Conservation (phyloP, 75 land plant genomes). For the Sequoia sempervirens region DNA sequence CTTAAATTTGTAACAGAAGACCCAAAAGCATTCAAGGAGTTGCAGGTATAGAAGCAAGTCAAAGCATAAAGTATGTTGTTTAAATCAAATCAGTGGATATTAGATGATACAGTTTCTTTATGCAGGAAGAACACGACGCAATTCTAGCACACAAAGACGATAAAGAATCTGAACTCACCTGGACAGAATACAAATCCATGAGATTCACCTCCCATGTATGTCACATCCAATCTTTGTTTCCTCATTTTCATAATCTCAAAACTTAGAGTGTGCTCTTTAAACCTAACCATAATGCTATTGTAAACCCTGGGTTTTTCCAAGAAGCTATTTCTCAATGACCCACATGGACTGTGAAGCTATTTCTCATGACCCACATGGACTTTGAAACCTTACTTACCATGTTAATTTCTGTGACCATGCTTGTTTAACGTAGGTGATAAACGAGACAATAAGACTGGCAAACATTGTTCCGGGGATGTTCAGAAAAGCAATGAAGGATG, state of each 20-base stretch:
- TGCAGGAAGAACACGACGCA: conserved; percentile 59
- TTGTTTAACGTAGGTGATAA: conserved; percentile 40
- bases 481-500: conserved; percentile 53
- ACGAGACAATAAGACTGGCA: conserved; percentile 68
- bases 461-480: conserved; percentile 70
- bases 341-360: too few relatives aligned
- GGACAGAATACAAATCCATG: conserved; percentile 90
- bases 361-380: too few relatives aligned
- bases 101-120: background rate
- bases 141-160: conserved; percentile 33
- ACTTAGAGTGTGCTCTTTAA: too few relatives aligned
- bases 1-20: conserved; percentile 57
- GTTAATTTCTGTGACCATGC: too few relatives aligned
- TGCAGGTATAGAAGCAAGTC: conserved; percentile 31
- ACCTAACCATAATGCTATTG: too few relatives aligned
- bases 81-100: too few relatives aligned
- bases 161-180: conserved; percentile 54
- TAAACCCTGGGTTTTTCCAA: too few relatives aligned
- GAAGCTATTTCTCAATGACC: too few relatives aligned
- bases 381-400: too few relatives aligned
- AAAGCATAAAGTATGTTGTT: too few relatives aligned
- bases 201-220: conserved; percentile 59
- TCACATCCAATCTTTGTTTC: background rate
- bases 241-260: too few relatives aligned
- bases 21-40: conserved; percentile 47